These are phyloP conservation scores for Gymnopus androsaceus DNA, from an alignment of 1,284 basidiomycete species.

Conservation along the genomic window DNA sequence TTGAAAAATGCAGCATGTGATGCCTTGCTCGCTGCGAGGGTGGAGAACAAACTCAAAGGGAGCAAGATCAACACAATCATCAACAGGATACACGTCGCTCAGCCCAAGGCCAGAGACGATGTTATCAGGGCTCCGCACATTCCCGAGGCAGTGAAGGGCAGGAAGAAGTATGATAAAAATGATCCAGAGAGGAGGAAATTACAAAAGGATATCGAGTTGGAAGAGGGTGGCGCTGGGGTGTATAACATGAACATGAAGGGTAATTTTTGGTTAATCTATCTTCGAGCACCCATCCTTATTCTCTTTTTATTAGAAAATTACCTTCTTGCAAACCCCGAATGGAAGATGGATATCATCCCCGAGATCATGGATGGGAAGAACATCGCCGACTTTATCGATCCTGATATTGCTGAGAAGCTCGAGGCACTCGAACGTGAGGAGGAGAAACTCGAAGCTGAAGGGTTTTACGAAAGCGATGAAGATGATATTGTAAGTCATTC, in stretches of 20 bases:
- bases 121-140: slow-evolving; percentile 84
- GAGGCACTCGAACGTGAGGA: slow-evolving; percentile 98
- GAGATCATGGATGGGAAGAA: slow-evolving; percentile 99
- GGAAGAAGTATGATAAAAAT: slow-evolving; percentile 84
- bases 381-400: slow-evolving; percentile 97
- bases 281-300: slow-evolving; percentile 17
- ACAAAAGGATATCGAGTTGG: slow-evolving; percentile 79
- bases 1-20: slow-evolving; percentile 93
- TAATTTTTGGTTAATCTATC: slow-evolving; percentile 36
- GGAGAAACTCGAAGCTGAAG: slow-evolving; percentile 89
- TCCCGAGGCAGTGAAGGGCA: slow-evolving; percentile 75
- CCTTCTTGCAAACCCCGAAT: slow-evolving; percentile 86
- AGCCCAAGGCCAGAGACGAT: slow-evolving; percentile 86
- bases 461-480: slow-evolving; percentile 86
- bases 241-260: slow-evolving; percentile 89
- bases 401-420: slow-evolving; percentile 96
- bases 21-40: slow-evolving; percentile 87
- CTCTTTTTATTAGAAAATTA: slow-evolving; percentile 74
- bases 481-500: slow-evolving; percentile 71
- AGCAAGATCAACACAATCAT: slow-evolving; percentile 88
- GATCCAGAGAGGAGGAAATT: slow-evolving; percentile 76
- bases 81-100: slow-evolving; percentile 92
- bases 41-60: slow-evolving; percentile 92
- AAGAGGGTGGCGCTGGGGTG: slow-evolving; percentile 86
- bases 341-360: slow-evolving; percentile 96